phyloP scores from a whole-genome alignment of 257 asterid genomes.

The Solanum infundibuliforme region DNA sequence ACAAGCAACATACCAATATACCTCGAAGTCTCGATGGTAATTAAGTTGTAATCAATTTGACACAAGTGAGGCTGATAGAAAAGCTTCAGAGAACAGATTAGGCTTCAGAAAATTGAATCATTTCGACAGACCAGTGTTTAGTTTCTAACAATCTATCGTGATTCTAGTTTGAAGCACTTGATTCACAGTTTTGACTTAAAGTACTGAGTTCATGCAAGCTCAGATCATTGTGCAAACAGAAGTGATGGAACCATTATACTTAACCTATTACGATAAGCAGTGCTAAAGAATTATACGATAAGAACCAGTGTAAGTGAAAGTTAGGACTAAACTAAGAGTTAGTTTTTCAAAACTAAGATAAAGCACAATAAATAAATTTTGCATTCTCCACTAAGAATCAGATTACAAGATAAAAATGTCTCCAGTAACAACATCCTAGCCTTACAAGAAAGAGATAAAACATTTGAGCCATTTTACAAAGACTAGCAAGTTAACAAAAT shows the following conservation, averaged over 20 bases:
- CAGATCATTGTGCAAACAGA: neutral
- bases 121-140: constrained; percentile 13
- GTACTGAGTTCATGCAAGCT: neutral
- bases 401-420: neutral
- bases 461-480: neutral
- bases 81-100: constrained; percentile 83
- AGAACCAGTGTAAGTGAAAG: neutral
- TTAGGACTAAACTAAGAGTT: neutral
- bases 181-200: neutral
- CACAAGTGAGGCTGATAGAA: constrained; percentile 74
- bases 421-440: neutral
- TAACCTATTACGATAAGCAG: no score
- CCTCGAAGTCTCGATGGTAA: neutral
- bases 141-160: neutral
- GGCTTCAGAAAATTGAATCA: constrained; percentile 61
- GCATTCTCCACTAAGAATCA: neutral
- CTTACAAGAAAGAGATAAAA: neutral
- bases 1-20: neutral
- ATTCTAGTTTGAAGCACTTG: neutral
- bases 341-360: neutral
- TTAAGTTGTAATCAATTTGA: neutral
- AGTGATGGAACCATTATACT: neutral
- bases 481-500: neutral
- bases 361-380: neutral
- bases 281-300: no score